Percentiles rank a stretch among this genome's conserved stretches.
These are phyloP conservation scores for Wickerhamomyces queroliae DNA, from an alignment of 805 yeast species.

Conservation along the genomic window DNA sequence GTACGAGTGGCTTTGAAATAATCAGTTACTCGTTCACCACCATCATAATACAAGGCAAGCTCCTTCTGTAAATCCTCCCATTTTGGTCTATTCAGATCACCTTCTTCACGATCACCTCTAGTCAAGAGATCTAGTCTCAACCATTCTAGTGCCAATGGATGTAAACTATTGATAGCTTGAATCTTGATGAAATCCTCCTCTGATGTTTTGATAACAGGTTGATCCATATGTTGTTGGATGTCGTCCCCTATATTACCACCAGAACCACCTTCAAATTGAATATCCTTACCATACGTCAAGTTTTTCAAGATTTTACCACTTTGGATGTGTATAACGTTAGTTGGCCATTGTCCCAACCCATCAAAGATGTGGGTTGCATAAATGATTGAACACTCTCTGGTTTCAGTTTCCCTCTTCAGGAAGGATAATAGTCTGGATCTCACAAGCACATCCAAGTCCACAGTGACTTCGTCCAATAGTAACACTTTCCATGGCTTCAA, in stretches of 20 bases:
- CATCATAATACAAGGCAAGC: conserved; percentile 38
- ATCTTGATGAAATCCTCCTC: conserved; percentile 26
- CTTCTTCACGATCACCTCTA: conserved; percentile 36
- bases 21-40: conserved; percentile 34
- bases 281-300: conserved; percentile 26
- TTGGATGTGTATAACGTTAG: conserved; percentile 70
- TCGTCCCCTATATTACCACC: conserved; percentile 15
- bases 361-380: conserved; percentile 97
- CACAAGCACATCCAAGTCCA: conserved; percentile 91
- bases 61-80: conserved; percentile 49
- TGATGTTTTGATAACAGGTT: conserved; percentile 9
- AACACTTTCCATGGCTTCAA: conserved; percentile 85
- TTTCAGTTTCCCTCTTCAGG: conserved; percentile 64
- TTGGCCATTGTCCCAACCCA: conserved; percentile 90
- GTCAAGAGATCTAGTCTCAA: conserved; percentile 41
- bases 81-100: conserved; percentile 49
- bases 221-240: conserved; percentile 16
- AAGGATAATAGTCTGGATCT: conserved; percentile 69
- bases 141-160: conserved; percentile 74
- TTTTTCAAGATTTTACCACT: conserved; percentile 49
- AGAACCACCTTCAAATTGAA: conserved; percentile 19
- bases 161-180: conserved; percentile 46
- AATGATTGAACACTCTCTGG: conserved; percentile 68
- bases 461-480: conserved; percentile 93
- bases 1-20: conserved; percentile 48